Conservation (phyloP, 1,284 basidiomycete species). For the Marasmius tenuissimus region DNA sequence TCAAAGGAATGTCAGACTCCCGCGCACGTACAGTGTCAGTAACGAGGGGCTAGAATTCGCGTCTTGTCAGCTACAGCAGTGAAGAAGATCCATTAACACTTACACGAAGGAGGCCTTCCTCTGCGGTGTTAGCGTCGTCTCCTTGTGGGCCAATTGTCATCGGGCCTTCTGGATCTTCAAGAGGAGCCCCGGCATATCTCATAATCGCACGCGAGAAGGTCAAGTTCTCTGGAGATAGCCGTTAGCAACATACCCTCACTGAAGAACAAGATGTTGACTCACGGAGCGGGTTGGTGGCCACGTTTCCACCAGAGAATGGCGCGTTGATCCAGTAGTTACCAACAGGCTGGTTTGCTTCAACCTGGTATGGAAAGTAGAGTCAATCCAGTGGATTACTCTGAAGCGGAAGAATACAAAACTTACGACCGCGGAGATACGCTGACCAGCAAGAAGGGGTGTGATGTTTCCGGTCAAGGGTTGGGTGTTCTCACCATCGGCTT, state of each 20-base stretch:
- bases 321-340: slow-evolving; percentile 30
- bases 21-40: background rate
- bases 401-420: background rate
- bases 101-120: background rate
- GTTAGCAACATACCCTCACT: background rate
- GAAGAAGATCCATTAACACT: background rate
- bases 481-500: slow-evolving; percentile 32
- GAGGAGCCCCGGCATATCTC: slow-evolving; percentile 33
- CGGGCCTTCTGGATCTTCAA: slow-evolving; percentile 25
- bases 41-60: background rate
- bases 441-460: slow-evolving; percentile 24
- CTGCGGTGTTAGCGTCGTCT: too few relatives aligned
- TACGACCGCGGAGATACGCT: slow-evolving; percentile 27
- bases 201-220: slow-evolving; percentile 26
- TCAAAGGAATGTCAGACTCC: slow-evolving; percentile 22
- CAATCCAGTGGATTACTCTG: too few relatives aligned
- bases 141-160: background rate
- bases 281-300: slow-evolving; percentile 10
- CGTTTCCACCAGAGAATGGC: slow-evolving; percentile 5
- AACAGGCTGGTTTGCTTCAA: slow-evolving; percentile 27
- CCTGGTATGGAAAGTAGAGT: background rate
- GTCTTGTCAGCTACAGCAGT: background rate
- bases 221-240: slow-evolving; percentile 9
- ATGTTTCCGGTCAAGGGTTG: slow-evolving; percentile 22
- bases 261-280: background rate